Evolutionary conservation across 23 red algal species (phyloP).

Genomic region (Chondrus crispus): DNA sequence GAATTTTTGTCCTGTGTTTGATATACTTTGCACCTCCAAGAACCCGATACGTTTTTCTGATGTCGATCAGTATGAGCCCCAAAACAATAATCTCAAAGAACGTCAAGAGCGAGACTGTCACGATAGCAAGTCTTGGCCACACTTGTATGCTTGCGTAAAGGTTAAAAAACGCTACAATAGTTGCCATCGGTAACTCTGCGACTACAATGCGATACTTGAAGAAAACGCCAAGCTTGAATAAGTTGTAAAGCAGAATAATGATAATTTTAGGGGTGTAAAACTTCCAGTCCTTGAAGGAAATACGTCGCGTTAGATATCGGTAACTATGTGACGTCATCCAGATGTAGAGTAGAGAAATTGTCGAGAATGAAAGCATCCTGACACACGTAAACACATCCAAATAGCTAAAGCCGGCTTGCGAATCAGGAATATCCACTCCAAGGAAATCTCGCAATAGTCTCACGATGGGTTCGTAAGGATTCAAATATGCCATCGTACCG

Average conservation of each 20-base stretch:
- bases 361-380: constrained; percentile 20
- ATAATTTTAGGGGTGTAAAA: constrained; percentile 74
- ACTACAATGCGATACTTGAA: constrained; percentile 32
- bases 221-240: constrained; percentile 26
- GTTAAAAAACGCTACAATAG: constrained; percentile 34
- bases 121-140: constrained; percentile 41
- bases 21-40: constrained; percentile 38
- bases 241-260: constrained; percentile 12
- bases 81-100: constrained; percentile 29
- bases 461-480: constrained; percentile 44
- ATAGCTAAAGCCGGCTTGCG: not conserved
- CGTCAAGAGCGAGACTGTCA: constrained; percentile 12
- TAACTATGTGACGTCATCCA: constrained; percentile 59
- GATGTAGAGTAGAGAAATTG: constrained; percentile 46
- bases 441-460: not conserved
- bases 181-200: constrained; percentile 45
- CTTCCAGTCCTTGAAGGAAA: constrained; percentile 43
- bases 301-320: constrained; percentile 12
- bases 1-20: constrained; percentile 49
- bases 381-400: constrained; percentile 16
- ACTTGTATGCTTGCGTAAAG: not conserved
- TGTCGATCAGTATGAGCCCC: constrained; percentile 1
- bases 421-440: not conserved
- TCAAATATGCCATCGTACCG: constrained; percentile 45
- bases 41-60: constrained; percentile 18